phyloP scores from a whole-genome alignment of 805 yeast genomes.

The Tetrapisispora namnaoensis region DNA sequence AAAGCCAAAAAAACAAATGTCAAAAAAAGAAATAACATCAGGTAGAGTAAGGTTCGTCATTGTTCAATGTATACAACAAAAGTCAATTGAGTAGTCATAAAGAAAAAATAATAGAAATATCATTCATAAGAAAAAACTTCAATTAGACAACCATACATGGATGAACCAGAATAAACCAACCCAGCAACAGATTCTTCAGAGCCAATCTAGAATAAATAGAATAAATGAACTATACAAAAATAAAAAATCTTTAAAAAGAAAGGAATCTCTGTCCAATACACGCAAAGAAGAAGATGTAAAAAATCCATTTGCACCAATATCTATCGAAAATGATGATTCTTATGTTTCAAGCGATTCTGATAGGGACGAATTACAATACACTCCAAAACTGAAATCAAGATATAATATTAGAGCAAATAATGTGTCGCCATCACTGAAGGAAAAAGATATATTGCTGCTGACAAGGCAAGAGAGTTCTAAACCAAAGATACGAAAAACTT shows the following conservation, averaged over 20 bases:
- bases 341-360: not conserved
- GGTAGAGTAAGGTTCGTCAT: too few relatives aligned
- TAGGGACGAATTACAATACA: constrained; percentile 29
- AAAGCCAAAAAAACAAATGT: not conserved
- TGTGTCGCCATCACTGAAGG: not conserved
- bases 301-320: not conserved
- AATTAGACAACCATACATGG: not conserved
- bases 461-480: not conserved
- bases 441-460: not conserved
- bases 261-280: not conserved
- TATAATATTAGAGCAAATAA: constrained; percentile 9
- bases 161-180: constrained; percentile 12
- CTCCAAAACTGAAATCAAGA: constrained; percentile 18
- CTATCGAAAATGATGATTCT: not conserved
- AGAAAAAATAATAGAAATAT: not conserved
- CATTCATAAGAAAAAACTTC: too few relatives aligned
- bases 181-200: constrained; percentile 11
- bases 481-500: not conserved
- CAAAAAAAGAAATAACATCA: not conserved
- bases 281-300: not conserved
- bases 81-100: not conserved
- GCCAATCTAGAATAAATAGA: constrained; percentile 18
- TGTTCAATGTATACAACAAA: not conserved
- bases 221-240: constrained; percentile 18
- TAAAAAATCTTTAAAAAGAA: constrained; percentile 3